Conservation (phyloP, 805 yeast genomes). For the Diddensiella santjacobensis region DNA sequence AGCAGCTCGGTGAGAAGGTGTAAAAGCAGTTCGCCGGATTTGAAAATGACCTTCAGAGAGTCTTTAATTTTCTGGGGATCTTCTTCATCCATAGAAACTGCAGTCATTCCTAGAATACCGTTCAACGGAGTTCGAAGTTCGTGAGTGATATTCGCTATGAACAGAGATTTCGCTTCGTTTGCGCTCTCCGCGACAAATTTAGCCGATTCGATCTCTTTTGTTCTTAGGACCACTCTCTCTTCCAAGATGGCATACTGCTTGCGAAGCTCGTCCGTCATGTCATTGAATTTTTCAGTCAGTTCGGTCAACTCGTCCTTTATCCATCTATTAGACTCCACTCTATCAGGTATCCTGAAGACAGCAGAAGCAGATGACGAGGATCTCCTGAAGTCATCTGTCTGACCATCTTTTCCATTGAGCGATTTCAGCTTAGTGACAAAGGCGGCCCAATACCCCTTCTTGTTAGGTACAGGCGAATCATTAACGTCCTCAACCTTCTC, state of each 20-base stretch:
- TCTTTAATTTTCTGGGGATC: constrained; percentile 66
- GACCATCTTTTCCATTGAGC: constrained; percentile 1
- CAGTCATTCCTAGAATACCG: constrained; percentile 94
- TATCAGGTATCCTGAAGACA: constrained; percentile 25
- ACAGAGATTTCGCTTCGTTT: constrained; percentile 92
- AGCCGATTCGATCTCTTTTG: constrained; percentile 83
- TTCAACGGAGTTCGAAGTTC: constrained; percentile 93
- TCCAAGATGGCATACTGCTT: constrained; percentile 79
- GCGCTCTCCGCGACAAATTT: constrained; percentile 90
- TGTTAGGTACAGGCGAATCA: background rate
- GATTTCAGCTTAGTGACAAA: background rate
- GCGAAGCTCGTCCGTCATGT: constrained; percentile 84
- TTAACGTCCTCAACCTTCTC: background rate
- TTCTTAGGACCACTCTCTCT: constrained; percentile 81
- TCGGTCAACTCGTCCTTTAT: constrained; percentile 78
- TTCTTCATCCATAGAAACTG: constrained; percentile 84
- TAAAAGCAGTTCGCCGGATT: constrained; percentile 85
- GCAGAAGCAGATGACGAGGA: constrained; percentile 5
- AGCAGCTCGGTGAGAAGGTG: constrained; percentile 87
- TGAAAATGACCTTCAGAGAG: constrained; percentile 74
- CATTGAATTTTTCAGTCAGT: constrained; percentile 79
- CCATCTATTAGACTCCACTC: constrained; percentile 19
- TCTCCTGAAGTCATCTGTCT: background rate
- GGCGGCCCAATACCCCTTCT: background rate
- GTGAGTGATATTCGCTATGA: constrained; percentile 88